Percentiles rank a stretch among this genome's conserved stretches.
These are phyloP conservation scores for Penicillium paradoxum DNA, from an alignment of 495 filamentous ascomycete genomes.

Conservation along the genomic window DNA sequence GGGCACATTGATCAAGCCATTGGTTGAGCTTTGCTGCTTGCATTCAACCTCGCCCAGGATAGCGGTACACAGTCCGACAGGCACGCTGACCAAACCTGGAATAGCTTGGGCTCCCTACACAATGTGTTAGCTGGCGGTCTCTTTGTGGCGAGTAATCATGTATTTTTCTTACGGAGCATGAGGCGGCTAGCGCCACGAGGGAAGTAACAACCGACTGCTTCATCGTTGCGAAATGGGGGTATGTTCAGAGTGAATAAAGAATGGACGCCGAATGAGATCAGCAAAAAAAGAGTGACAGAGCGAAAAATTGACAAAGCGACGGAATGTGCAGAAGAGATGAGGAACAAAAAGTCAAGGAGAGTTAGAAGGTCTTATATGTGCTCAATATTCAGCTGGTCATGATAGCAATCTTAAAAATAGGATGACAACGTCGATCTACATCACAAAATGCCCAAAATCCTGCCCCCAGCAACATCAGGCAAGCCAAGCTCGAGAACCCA, in stretches of 20 bases:
- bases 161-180: constrained; percentile 10
- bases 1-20: constrained; percentile 27
- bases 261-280: constrained; percentile 4
- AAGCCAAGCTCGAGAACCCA: not conserved
- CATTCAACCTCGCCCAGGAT: constrained; percentile 6
- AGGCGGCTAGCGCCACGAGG: constrained; percentile 23
- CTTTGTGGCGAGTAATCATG: not conserved
- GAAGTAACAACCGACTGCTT: constrained; percentile 28
- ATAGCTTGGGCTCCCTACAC: constrained; percentile 16
- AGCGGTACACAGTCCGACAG: constrained; percentile 7
- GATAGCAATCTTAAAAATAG: not conserved
- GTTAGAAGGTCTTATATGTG: not conserved
- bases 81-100: constrained; percentile 24
- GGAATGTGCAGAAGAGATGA: not conserved
- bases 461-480: not conserved
- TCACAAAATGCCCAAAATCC: not conserved
- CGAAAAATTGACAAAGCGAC: not conserved
- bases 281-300: constrained; percentile 1
- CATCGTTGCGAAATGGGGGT: constrained; percentile 17
- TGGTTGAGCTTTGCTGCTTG: not conserved
- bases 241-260: not conserved
- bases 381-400: no score
- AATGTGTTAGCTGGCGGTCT: not conserved
- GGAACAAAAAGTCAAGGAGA: not conserved
- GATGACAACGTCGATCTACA: not conserved